These are phyloP conservation scores for Lasiodiplodia theobromae DNA, from an alignment of 2,329 filamentous ascomycete genomes.

Conservation along the genomic window DNA sequence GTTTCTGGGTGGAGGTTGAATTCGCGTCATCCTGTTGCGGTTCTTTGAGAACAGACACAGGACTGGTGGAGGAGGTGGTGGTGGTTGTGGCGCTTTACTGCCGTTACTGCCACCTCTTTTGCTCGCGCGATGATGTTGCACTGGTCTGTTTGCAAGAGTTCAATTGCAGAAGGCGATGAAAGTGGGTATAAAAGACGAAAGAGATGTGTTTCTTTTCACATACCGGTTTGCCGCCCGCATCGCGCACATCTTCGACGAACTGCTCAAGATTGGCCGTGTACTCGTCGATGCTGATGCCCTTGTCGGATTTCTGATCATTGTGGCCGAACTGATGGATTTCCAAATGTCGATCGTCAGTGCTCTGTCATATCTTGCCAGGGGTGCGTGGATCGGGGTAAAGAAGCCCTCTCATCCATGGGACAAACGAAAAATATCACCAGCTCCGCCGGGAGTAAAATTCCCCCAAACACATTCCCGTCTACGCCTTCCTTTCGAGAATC, in stretches of 20 bases:
- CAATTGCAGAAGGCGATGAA: not conserved
- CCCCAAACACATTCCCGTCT: too few relatives aligned
- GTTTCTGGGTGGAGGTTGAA: not conserved
- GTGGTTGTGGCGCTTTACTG: too few relatives aligned
- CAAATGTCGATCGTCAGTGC: not conserved
- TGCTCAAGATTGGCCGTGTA: constrained; percentile 60
- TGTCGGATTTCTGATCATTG: constrained; percentile 65
- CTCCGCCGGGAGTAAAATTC: too few relatives aligned
- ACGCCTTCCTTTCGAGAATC: too few relatives aligned
- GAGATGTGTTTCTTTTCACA: not conserved
- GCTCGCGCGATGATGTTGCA: not conserved
- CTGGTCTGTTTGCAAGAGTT: not conserved
- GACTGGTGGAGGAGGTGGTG: not conserved
- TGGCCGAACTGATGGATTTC: constrained; percentile 61
- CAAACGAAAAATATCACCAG: too few relatives aligned
- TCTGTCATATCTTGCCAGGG: too few relatives aligned
- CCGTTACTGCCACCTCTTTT: not conserved
- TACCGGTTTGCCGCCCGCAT: constrained; percentile 44
- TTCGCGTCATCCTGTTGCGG: not conserved
- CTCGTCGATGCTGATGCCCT: constrained; percentile 54
- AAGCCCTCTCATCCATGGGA: too few relatives aligned
- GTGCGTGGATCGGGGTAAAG: too few relatives aligned
- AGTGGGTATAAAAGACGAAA: not conserved
- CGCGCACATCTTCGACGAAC: constrained; percentile 46
- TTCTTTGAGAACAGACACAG: not conserved